Evolutionary conservation across 176 grass and related monocot genomes (phyloP), one percentile per base, ranked within the genome.

Genomic region (Ensete ventricosum): DNA sequence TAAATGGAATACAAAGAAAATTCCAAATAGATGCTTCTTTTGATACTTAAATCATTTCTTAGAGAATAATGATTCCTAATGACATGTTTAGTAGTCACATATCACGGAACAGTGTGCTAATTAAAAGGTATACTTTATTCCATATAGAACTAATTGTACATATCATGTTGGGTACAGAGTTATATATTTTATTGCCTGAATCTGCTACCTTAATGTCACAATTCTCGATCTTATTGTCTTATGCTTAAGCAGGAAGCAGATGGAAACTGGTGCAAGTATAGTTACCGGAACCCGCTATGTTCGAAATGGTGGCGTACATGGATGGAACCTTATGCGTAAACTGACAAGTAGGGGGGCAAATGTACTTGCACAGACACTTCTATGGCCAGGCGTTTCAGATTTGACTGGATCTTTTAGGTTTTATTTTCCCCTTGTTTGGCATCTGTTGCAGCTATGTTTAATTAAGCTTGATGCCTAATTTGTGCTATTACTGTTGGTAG

Each of bases 251-350:
- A 99, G 90, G 86, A 99, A 91, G 76, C 88, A 99, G 74, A 85
- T 78, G 73, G 86, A 91, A 91, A 91, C 88, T 13, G 84, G 84
- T n/a, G 88, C 91, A 78, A 92, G 87, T 51, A 73, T 99, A 76
- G 90, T 99, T 73, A 99, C 95, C 14, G 88, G 90, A 19, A 99
- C 95, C 22, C 86, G 95, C 10, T 99, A 99, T 85, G 88, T 94
- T 53, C 85, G 77, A 52, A 94, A 89, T 10, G 95, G 95, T 80
- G 95, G 95, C 74, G 88, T 94, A 12, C 95, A 99, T 80, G 95
- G 95, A 69, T 99, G 95, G 95, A 99, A 89, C 76, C 88, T 99
- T 49, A 88, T 94, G 90, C 88, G 91, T 55, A 99, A 99, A 72
- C 73, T 99, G 62, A 99, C 91, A 76, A 99, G 95, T 75, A 91